These are phyloP conservation scores for Metschnikowia lochheadii DNA, from an alignment of 805 yeast genomes.

Conservation along the genomic window DNA sequence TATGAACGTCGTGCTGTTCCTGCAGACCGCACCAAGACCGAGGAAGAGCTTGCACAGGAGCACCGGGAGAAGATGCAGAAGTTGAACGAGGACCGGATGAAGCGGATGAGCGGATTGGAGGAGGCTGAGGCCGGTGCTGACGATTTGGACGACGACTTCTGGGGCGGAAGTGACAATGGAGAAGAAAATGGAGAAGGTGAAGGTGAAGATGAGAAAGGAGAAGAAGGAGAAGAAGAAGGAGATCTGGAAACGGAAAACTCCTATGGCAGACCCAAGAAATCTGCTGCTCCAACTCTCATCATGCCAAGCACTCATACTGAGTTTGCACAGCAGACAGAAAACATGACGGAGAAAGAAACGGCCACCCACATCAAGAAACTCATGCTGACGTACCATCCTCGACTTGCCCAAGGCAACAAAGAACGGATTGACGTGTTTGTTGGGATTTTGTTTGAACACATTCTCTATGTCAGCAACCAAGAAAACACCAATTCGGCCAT, in stretches of 20 bases:
- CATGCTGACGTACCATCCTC: conserved; percentile 64
- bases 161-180: conserved; percentile 51
- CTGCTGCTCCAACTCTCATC: conserved; percentile 13
- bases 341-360: conserved; percentile 39
- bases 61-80: conserved; percentile 55
- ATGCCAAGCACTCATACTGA: conserved; percentile 33
- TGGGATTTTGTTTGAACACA: conserved; percentile 59
- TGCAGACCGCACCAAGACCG: conserved; percentile 76
- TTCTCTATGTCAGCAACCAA: conserved; percentile 39
- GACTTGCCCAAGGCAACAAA: conserved; percentile 77
- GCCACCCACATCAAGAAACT: conserved; percentile 50
- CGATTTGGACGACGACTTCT: conserved; percentile 66
- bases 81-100: conserved; percentile 63
- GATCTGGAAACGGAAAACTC: conserved; percentile 38
- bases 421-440: conserved; percentile 64
- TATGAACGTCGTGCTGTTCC: conserved; percentile 76
- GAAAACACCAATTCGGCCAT: conserved; percentile 22
- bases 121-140: conserved; percentile 51
- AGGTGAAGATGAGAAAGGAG: conserved; percentile 58
- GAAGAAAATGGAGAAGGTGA: conserved; percentile 48
- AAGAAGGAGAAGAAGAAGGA: conserved; percentile 51
- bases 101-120: conserved; percentile 69
- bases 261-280: conserved; percentile 16
- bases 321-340: conserved; percentile 29
- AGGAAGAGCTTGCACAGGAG: conserved; percentile 62